phyloP scores from a whole-genome alignment of 805 yeast genomes.

The Komagataella kurtzmanii region DNA sequence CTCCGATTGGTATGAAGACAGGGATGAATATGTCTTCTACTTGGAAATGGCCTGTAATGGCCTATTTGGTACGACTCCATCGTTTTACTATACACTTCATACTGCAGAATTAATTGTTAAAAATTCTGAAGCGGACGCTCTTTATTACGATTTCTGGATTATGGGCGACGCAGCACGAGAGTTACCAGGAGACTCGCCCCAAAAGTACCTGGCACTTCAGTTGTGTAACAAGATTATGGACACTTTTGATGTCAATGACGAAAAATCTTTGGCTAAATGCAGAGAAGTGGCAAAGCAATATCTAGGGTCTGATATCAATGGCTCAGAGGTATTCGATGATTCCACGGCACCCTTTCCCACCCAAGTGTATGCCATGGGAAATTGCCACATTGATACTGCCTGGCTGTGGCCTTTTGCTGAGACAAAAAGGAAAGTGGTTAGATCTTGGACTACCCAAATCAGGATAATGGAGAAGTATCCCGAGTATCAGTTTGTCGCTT shows the following conservation, averaged over 20 bases:
- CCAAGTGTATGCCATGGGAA: slow-evolving; percentile 78
- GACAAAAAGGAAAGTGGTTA: slow-evolving; percentile 79
- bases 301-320: slow-evolving; percentile 55
- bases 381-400: slow-evolving; percentile 96
- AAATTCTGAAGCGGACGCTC: slow-evolving; percentile 63
- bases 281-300: slow-evolving; percentile 49
- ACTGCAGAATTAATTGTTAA: slow-evolving; percentile 75
- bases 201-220: slow-evolving; percentile 70
- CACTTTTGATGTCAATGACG: slow-evolving; percentile 62
- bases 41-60: slow-evolving; percentile 90
- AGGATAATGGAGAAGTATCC: slow-evolving; percentile 79
- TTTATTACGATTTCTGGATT: slow-evolving; percentile 75
- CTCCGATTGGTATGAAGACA: slow-evolving; percentile 29
- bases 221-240: slow-evolving; percentile 78
- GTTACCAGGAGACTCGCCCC: slow-evolving; percentile 61
- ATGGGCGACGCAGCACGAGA: slow-evolving; percentile 88
- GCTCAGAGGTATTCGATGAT: slow-evolving; percentile 47
- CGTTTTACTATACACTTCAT: slow-evolving; percentile 50
- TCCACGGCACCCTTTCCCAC: slow-evolving; percentile 20
- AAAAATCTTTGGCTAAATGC: slow-evolving; percentile 41
- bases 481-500: slow-evolving; percentile 87
- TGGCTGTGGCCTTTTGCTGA: slow-evolving; percentile 99
- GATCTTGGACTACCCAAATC: slow-evolving; percentile 92
- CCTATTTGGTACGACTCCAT: slow-evolving; percentile 62
- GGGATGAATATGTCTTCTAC: slow-evolving; percentile 52